Base-by-base conservation (phyloP, 306 rosid species). In the Cicer yamashitae region DNA sequence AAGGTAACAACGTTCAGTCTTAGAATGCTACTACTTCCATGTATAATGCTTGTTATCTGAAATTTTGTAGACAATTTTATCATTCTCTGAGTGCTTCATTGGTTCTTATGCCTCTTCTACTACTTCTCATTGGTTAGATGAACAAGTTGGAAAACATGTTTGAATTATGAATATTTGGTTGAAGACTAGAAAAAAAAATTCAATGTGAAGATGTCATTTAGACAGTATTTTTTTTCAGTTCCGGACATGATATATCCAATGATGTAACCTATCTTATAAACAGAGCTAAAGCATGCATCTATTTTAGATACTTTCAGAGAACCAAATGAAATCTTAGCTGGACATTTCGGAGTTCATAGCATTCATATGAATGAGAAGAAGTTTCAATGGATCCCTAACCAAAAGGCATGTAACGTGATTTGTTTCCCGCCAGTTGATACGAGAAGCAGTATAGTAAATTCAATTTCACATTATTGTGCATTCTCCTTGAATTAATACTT, bases 1-100 rank as follows among this genome's bases (percentile, higher is more conserved):
- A 86, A 86, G 96, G 97, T 90, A 84, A 61, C 76, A 64, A 86
- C 14, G 75, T 63, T 77, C 73, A 67, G 15, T 73, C 62, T 60
- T 53, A 63, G 15, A 72, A 60, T 5, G 75, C 70, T 56, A 63
- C 59, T 54, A 38, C 59, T 61, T 53, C 77, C 70, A 44, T 82
- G 63, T 44, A 59, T 67, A 43, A 44, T 56, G 20, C 73, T 18
- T 51, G 38, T 73, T 61, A 54, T 38, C 38, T 30, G 70, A 48
- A 48, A 70, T 64, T 65, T 41, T 75, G 71, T 75, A 70, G 62
- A 40, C 56, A 78, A 44, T 54, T 50, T 85, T 25, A 34, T 63
- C 73, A 62, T 62, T 74, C 40, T 57, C 56, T 6, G 65, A 11
- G 72, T 25, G 69, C 47, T 70, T 54, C 54, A 22, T 59, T 54